Conservation (phyloP, 2,329 filamentous ascomycete species). For the Chaetomiaceae sp. region DNA sequence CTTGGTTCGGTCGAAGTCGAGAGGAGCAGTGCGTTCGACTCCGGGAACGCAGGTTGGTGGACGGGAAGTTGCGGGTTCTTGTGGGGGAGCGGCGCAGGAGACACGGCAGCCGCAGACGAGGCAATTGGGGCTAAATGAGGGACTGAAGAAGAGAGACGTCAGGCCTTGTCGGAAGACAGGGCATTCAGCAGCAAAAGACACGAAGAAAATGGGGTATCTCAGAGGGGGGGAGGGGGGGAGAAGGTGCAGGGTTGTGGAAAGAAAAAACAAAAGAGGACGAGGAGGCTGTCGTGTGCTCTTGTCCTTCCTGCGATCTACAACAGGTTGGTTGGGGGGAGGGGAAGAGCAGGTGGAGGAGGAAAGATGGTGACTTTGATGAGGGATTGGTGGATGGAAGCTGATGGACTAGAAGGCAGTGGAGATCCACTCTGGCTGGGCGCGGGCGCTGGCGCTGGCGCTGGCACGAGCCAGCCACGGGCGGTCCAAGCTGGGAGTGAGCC, state of each 20-base stretch:
- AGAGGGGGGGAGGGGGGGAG: conserved; percentile 21
- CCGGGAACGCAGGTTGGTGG: neutral
- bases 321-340: conserved; percentile 29
- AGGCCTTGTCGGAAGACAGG: conserved; percentile 20
- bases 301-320: conserved; percentile 26
- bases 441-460: neutral
- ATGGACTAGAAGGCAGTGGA: conserved; percentile 20
- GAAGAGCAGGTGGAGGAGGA: conserved; percentile 26
- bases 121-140: conserved; percentile 26
- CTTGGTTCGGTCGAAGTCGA: neutral
- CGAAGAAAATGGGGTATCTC: conserved; percentile 45
- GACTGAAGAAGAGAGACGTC: conserved; percentile 26
- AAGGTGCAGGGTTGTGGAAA: conserved; percentile 14
- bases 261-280: conserved; percentile 23
- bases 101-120: conserved; percentile 16
- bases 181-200: conserved; percentile 30
- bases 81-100: neutral
- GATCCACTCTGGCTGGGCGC: neutral
- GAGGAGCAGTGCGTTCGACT: neutral
- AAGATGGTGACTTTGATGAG: conserved; percentile 21
- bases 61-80: neutral
- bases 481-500: conserved; percentile 15
- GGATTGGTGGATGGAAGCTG: conserved; percentile 27
- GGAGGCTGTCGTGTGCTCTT: conserved; percentile 27
- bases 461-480: conserved; percentile 3